phyloP scores from a whole-genome alignment of 2,329 filamentous ascomycete species.

The Penicillium hesseltinei region DNA sequence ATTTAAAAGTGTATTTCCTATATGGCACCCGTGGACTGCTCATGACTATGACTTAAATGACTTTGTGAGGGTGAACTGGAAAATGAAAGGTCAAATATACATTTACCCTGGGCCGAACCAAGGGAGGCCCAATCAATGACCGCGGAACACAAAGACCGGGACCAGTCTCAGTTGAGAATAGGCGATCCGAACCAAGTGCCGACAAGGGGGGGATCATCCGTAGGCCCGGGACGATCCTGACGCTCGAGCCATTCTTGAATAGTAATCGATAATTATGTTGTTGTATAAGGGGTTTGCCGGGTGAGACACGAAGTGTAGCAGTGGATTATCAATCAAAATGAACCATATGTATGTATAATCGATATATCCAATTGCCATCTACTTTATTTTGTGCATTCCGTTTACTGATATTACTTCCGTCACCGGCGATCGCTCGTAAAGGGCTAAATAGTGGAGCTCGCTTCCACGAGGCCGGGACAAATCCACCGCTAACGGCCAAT shows the following conservation, averaged over 20 bases:
- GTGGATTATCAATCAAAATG: neutral
- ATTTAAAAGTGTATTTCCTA: neutral
- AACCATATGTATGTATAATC: neutral
- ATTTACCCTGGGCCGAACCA: constrained; percentile 7
- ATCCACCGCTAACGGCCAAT: constrained; percentile 22
- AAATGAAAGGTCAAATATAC: neutral
- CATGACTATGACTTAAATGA: neutral
- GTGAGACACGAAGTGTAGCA: neutral
- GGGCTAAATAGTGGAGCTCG: constrained; percentile 23
- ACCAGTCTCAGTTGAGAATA: constrained; percentile 4
- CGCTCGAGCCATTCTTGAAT: constrained; percentile 8
- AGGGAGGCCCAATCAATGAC: constrained; percentile 4
- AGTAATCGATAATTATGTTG: neutral
- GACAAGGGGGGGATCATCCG: constrained; percentile 11
- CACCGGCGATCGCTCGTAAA: constrained; percentile 21
- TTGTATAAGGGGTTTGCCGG: neutral
- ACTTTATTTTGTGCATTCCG: neutral
- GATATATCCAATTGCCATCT: neutral
- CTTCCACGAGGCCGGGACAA: constrained; percentile 27
- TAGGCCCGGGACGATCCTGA: constrained; percentile 7
- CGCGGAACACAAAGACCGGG: constrained; percentile 1
- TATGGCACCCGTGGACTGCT: neutral
- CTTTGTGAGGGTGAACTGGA: neutral
- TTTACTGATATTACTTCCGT: neutral
- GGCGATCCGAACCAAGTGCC: constrained; percentile 11